Evolutionary conservation across 2,329 filamentous ascomycete genomes (phyloP), one percentile per base, ranked within the genome.

Genomic region (Pseudodiploospora longispora): DNA sequence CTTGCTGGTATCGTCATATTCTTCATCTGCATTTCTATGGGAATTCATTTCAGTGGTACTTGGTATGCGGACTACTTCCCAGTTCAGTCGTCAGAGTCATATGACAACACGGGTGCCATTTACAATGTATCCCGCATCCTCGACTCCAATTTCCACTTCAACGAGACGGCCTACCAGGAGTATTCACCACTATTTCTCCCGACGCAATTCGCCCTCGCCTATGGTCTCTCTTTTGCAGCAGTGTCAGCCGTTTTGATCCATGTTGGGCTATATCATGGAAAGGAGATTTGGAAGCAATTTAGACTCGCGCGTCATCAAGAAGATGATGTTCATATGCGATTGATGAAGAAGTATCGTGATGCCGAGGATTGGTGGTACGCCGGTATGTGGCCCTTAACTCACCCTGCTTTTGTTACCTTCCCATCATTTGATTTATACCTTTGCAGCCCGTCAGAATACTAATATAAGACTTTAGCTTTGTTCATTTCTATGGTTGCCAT

Each of bases 111-210:
- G 0, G 81, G 78, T 27, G 56, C 63, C 2, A 50, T 65, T 7
- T 85, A 85, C 63, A 73, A 83, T 48, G 77, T 81, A 4, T 67
- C 68, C 3, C 69, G 68, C n/a, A 81, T 85, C 40, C 68, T 85
- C 12, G 74, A 73, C 43, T 51, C 62, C 4, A 67, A 80, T 50
- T 64, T 70, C 43, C 67, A 74, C n/a, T 76, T 85, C 47, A 74
- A 84, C 57, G 70, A 74, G 52, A 70, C 68, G 3, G 75, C 75
- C 10, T 85, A 85, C 60, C 66, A 73, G 49, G 65, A 67, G 27
- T 85, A 85, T 59, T 85, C 81, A 19, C 82, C 82, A 2, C 69
- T 84, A 4, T 85, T 76, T 55, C 66, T 85, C 19, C 72, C 78
- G 3, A 74, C 80, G 0, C 80, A 82, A 47, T 85, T 78, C 47